phyloP scores from a whole-genome alignment of 148 eudicot species.

The Diospyros kaki region DNA sequence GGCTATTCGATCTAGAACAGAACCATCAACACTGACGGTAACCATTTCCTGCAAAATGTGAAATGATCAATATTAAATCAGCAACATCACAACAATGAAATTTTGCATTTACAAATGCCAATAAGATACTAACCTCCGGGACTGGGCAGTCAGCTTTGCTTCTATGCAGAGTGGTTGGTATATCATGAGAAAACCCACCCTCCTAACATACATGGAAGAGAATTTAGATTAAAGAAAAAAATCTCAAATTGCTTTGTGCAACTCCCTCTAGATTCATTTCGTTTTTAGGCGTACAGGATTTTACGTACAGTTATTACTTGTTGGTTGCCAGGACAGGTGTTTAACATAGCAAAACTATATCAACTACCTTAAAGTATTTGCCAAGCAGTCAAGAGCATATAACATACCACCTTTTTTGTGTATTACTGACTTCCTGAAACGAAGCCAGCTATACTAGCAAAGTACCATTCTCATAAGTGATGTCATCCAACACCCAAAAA shows the following conservation, averaged over 20 bases:
- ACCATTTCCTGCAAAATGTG: slow-evolving; percentile 78
- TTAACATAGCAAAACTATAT: neutral
- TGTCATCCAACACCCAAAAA: neutral
- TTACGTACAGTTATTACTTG: neutral
- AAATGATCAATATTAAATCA: slow-evolving; percentile 12
- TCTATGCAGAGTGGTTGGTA: slow-evolving; percentile 93
- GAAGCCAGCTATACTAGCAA: neutral
- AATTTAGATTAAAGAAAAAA: neutral
- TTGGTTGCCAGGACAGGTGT: no score
- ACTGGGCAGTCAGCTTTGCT: slow-evolving; percentile 98
- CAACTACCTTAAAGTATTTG: slow-evolving; percentile 4
- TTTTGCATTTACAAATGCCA: neutral
- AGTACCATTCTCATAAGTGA: neutral
- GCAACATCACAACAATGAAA: neutral
- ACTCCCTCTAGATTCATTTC: neutral
- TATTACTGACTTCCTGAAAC: neutral
- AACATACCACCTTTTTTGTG: neutral
- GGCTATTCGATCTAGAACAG: slow-evolving; percentile 90
- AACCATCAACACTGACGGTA: slow-evolving; percentile 92
- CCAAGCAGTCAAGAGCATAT: neutral
- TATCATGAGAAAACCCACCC: slow-evolving; percentile 77
- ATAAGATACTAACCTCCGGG: slow-evolving; percentile 59
- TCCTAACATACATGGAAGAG: slow-evolving; percentile 49
- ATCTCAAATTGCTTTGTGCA: neutral
- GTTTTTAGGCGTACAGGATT: neutral